A percentile compares a stretch with the other conserved stretches of the same genome.
phyloP scores from a whole-genome alignment of 257 asterid genomes.

The Solanum neorickii region DNA sequence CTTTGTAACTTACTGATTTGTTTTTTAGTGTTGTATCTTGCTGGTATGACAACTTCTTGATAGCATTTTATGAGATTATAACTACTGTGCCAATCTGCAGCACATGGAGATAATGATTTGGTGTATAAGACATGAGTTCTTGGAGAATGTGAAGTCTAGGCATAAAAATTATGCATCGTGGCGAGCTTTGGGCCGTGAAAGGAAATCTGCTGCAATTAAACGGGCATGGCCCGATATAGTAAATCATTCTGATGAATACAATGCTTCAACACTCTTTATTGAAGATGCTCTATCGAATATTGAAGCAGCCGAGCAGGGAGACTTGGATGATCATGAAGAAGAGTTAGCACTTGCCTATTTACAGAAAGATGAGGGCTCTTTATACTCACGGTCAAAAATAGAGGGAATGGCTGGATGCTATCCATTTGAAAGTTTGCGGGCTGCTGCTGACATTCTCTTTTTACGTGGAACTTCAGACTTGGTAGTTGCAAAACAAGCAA shows the following conservation, averaged over 20 bases:
- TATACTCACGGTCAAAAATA: constrained; percentile 31
- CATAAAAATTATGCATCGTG: constrained; percentile 49
- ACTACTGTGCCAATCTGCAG: constrained; percentile 25
- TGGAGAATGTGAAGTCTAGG: constrained; percentile 47
- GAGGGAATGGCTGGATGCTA: constrained; percentile 70
- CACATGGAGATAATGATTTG: constrained; percentile 81
- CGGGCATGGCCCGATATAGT: constrained; percentile 81
- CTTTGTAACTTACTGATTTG: not conserved
- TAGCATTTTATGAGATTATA: not conserved
- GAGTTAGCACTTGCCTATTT: constrained; percentile 34
- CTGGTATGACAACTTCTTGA: not conserved
- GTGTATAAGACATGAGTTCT: constrained; percentile 76
- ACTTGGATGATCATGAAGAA: constrained; percentile 31
- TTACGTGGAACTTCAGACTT: constrained; percentile 78
- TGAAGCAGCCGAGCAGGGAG: constrained; percentile 47
- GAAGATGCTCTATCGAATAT: constrained; percentile 85
- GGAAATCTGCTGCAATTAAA: constrained; percentile 54
- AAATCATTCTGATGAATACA: constrained; percentile 20
- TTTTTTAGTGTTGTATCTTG: not conserved
- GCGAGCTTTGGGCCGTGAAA: constrained; percentile 48
- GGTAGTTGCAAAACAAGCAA: constrained; percentile 86
- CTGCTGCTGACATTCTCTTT: constrained; percentile 82
- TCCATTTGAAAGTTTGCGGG: constrained; percentile 69
- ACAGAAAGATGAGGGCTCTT: constrained; percentile 34
- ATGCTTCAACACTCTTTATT: constrained; percentile 56